phyloP scores from a whole-genome alignment of 306 rosid genomes.

The Cucumis cinereus region DNA sequence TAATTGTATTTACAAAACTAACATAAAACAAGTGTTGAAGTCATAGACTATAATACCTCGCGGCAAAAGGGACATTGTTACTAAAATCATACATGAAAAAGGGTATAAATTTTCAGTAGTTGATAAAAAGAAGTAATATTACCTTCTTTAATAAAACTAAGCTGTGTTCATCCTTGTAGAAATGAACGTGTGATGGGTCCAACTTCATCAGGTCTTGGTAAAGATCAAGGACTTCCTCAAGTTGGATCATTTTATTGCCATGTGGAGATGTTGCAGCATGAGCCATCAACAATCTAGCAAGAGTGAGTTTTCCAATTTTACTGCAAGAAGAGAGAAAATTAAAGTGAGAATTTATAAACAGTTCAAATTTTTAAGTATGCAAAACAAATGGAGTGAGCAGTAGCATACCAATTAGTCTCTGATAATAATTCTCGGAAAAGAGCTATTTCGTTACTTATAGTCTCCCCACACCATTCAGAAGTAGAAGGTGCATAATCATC shows the following conservation, averaged over 20 bases:
- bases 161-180: slow-evolving; percentile 54
- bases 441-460: slow-evolving; percentile 47
- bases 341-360: background rate
- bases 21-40: background rate
- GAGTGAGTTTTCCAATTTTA: slow-evolving; percentile 83
- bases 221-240: slow-evolving; percentile 58
- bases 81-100: too few species aligned
- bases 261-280: slow-evolving; percentile 34
- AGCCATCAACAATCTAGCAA: slow-evolving; percentile 78
- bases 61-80: too few species aligned
- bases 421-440: slow-evolving; percentile 50
- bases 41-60: too few species aligned
- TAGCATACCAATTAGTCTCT: slow-evolving; percentile 46
- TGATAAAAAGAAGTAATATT: slow-evolving; percentile 3
- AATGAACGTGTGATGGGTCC: slow-evolving; percentile 51
- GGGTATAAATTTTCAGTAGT: background rate
- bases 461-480: slow-evolving; percentile 48
- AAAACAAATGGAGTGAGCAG: slow-evolving; percentile 1
- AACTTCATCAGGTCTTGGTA: slow-evolving; percentile 45
- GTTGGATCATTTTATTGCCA: slow-evolving; percentile 25
- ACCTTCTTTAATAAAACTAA: slow-evolving; percentile 34
- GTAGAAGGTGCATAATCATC: slow-evolving; percentile 18
- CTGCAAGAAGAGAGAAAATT: slow-evolving; percentile 26
- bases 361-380: background rate
- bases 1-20: too few species aligned